Base-by-base conservation (phyloP, 805 yeast genomes). In the Starmerella floris region DNA sequence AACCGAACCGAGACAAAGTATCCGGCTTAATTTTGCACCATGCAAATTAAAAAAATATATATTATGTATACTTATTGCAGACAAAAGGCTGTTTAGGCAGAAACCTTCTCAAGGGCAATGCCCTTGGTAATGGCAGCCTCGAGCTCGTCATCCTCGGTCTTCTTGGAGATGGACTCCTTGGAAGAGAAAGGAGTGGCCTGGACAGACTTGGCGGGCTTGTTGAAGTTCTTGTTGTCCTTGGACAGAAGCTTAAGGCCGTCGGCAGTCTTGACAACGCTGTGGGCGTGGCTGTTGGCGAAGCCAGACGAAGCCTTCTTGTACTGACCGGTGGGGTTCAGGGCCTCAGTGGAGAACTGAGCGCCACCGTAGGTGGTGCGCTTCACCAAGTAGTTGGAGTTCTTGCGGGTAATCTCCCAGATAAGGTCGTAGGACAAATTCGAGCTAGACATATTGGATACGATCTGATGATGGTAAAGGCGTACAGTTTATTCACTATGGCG, bases 361-460 rank as follows among this genome's bases (percentile, higher is more conserved):
- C 67, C 69, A 42, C 65, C 67, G 39, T 57, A 56, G 43, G 55
- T 51, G 49, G 64, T 49, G 52, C 69, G 62, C 68, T 68, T 69
- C 51, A 70, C 72, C 45, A 70, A 62, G 67, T 51, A 70, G 48
- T 68, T 55, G 44, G 67, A 61, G 65, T 69, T 62, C 53, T 61
- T 55, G 54, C 70, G 68, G 63, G 72, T 62, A 42, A 70, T 56
- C 53, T 67, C 70, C 75, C 75, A 70, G 64, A 70, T 58, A 46
- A 70, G 64, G 54, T 70, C 75, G 67, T 53, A 47, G 27, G 54
- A 50, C 37, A 54, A 49, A 57, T 53, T 53, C 42, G 54, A 46
- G 30, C 30, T 32, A 41, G 56, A 51, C 56, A 54, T 54, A 41
- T 20, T 43, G 8, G 23, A n/a, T 16, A 13, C 20, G 38, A 15